Conservation (phyloP, 441 rosid species). For the Omphalea diandra region DNA sequence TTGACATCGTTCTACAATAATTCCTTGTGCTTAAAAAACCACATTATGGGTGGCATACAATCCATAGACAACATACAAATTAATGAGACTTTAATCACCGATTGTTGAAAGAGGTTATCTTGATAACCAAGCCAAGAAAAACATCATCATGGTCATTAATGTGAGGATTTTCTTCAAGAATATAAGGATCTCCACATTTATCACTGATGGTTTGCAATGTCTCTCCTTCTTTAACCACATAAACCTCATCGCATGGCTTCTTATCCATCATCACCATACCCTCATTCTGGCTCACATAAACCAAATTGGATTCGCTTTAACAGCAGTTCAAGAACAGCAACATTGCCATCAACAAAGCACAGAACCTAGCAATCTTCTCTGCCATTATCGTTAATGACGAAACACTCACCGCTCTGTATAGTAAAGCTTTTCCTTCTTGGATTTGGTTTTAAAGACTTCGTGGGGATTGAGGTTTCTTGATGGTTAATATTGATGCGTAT, state of each 20-base stretch:
- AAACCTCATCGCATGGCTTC: slow-evolving; percentile 61
- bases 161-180: slow-evolving; percentile 69
- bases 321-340: slow-evolving; percentile 56
- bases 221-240: slow-evolving; percentile 64
- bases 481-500: background rate
- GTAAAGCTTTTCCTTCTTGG: slow-evolving; percentile 13
- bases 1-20: no score
- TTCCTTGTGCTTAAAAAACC: no score
- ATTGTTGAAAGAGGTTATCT: slow-evolving; percentile 40
- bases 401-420: slow-evolving; percentile 31
- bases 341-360: slow-evolving; percentile 52
- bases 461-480: background rate
- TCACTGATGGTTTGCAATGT: slow-evolving; percentile 64
- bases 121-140: slow-evolving; percentile 59
- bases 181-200: slow-evolving; percentile 71
- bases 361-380: slow-evolving; percentile 55
- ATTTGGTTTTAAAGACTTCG: slow-evolving; percentile 15
- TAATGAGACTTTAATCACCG: slow-evolving; percentile 7
- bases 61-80: no score
- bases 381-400: slow-evolving; percentile 49
- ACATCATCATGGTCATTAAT: slow-evolving; percentile 60
- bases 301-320: slow-evolving; percentile 19
- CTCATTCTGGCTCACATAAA: background rate
- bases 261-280: slow-evolving; percentile 1
- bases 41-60: no score